These are phyloP conservation scores for Starmera stellimalicola DNA, from an alignment of 1,139 yeast genomes.

Conservation along the genomic window DNA sequence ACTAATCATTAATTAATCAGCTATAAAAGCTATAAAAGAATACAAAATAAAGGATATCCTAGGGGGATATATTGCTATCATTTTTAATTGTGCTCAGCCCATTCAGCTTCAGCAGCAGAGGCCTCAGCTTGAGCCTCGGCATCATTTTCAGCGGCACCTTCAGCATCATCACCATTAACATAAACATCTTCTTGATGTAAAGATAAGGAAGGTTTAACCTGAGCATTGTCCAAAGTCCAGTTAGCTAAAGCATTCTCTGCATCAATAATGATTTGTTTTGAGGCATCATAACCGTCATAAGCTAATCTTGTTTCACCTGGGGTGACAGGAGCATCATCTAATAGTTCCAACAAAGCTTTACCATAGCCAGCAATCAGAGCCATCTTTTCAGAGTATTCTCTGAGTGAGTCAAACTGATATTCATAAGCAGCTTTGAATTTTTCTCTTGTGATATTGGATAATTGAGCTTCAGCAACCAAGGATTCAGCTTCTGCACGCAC, in stretches of 20 bases:
- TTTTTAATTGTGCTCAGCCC: conserved; percentile 23
- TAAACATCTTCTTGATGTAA: conserved; percentile 66
- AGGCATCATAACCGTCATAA: conserved; percentile 81
- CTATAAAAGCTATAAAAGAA: neutral
- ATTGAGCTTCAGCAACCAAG: conserved; percentile 83
- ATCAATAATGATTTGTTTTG: conserved; percentile 77
- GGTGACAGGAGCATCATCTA: conserved; percentile 79
- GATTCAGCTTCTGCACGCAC: conserved; percentile 90
- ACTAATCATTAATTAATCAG: neutral
- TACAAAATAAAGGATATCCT: neutral
- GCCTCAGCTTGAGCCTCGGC: conserved; percentile 32
- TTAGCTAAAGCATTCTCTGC: conserved; percentile 77
- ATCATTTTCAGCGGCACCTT: conserved; percentile 49
- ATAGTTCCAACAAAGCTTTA: conserved; percentile 71
- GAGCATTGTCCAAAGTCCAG: conserved; percentile 78
- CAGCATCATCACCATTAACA: conserved; percentile 46
- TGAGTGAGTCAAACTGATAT: conserved; percentile 73
- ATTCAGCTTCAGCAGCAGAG: conserved; percentile 24
- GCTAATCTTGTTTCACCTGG: conserved; percentile 91
- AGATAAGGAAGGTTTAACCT: conserved; percentile 70
- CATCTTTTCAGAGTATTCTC: conserved; percentile 77
- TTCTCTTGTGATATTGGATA: conserved; percentile 80
- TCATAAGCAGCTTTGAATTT: conserved; percentile 78
- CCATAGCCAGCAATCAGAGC: conserved; percentile 87
- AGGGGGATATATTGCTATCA: neutral